Evolutionary conservation across 352 stramenopile species (phyloP).

Genomic region (Globisporangium emineosum): DNA sequence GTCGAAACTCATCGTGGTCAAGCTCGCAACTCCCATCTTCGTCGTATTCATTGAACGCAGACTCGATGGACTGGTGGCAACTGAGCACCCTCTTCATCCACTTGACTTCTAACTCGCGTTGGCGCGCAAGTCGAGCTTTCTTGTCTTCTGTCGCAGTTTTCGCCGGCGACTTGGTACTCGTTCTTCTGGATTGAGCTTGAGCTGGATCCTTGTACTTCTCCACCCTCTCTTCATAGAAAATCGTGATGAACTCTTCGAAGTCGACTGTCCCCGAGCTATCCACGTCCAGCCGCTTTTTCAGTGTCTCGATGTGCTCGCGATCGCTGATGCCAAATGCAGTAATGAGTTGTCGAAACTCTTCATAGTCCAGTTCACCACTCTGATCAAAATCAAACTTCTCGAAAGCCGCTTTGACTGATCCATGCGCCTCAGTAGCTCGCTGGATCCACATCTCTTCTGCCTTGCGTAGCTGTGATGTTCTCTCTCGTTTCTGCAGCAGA

Average conservation of each 20-base stretch:
- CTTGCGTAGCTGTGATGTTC: constrained; percentile 24
- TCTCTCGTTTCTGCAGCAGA: constrained; percentile 24
- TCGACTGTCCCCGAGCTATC: constrained; percentile 47
- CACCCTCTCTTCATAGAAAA: constrained; percentile 47
- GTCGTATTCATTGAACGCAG: constrained; percentile 67
- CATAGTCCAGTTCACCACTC: constrained; percentile 36
- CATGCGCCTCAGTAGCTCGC: constrained; percentile 27
- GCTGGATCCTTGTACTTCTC: neutral
- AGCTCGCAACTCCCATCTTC: constrained; percentile 42
- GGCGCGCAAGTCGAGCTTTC: constrained; percentile 23
- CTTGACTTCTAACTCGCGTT: constrained; percentile 53
- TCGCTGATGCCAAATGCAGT: constrained; percentile 41
- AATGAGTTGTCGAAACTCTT: constrained; percentile 51
- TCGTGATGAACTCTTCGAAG: constrained; percentile 60
- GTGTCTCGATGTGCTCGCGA: constrained; percentile 34
- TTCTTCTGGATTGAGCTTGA: neutral
- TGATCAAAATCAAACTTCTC: constrained; percentile 39
- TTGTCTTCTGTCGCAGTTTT: constrained; percentile 22
- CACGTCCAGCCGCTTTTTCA: constrained; percentile 46
- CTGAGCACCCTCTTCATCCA: constrained; percentile 59
- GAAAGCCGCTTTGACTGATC: constrained; percentile 39
- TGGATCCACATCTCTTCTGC: constrained; percentile 53
- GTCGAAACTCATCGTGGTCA: constrained; percentile 57
- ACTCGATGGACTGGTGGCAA: constrained; percentile 57
- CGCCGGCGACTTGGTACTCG: neutral